Evolutionary conservation across 129 eudicot species (phyloP), one percentile per base, ranked within the genome.

Genomic region (Ambrosia artemisiifolia): DNA sequence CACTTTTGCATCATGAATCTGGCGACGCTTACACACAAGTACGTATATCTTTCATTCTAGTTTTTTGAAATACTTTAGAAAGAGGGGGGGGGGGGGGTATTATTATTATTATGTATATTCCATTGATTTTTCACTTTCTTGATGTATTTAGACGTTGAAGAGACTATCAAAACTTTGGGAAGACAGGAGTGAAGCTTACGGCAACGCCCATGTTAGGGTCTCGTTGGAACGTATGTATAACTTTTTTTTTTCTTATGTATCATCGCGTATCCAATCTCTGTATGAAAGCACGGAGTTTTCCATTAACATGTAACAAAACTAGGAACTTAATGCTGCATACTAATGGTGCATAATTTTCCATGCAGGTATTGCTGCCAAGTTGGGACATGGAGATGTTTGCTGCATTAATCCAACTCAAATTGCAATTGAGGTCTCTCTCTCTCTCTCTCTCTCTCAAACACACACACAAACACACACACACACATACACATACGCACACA

Each of bases 21-120:
- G 96, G 95, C 1, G 96, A 95, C 79, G 88, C 95, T 57, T 95
- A 95, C 81, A 36, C 81, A 13, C 79, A 82, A 85, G 99, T 95
- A 65, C 28, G 71, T 42, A 56, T 60, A 19, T 50, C 14, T 43
- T 30, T 65, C 38, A 46, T 62, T 46, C 47, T 70, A 50, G 42
- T 28, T 16, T 43, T 50, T 69, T 35, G 67, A 72, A 17, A 19
- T 59, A 59, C 24, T 46, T 19, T 66, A 12, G 11, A 19, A 11
- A n/a, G n/a, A n/a, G n/a, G n/a, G n/a, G n/a, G n/a, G n/a, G n/a
- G n/a, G n/a, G n/a, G n/a, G n/a, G n/a, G n/a, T n/a, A n/a, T n/a
- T n/a, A n/a, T n/a, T n/a, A n/a, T n/a, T n/a, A n/a, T n/a, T n/a
- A 1, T 71, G 62, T 36, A 68, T 19, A 20, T 67, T 36, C 5